These are phyloP conservation scores for Xylaria palmicola DNA, from an alignment of 495 filamentous ascomycete genomes.

Conservation along the genomic window DNA sequence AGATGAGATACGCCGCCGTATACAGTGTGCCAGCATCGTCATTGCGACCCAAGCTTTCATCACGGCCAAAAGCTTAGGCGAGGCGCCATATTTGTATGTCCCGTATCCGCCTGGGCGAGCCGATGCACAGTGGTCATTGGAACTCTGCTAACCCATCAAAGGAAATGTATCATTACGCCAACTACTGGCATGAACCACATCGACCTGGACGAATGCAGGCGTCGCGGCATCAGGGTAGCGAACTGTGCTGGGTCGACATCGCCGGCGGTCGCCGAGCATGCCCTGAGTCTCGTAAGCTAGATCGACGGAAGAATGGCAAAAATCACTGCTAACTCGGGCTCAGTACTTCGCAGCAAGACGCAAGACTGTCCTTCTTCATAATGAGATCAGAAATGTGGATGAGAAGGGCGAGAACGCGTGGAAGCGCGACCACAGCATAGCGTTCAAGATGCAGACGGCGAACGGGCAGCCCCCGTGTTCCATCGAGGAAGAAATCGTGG, in stretches of 20 bases:
- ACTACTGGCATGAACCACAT: slow-evolving; percentile 49
- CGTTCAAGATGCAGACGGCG: slow-evolving; percentile 14
- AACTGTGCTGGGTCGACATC: slow-evolving; percentile 47
- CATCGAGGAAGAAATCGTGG: slow-evolving; percentile 40
- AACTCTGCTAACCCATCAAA: not conserved
- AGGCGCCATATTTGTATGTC: slow-evolving; percentile 29
- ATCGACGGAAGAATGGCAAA: not conserved
- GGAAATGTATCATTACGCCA: slow-evolving; percentile 27
- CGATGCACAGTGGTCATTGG: not conserved
- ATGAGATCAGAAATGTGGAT: slow-evolving; percentile 29
- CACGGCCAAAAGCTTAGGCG: slow-evolving; percentile 32
- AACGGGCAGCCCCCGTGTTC: slow-evolving; percentile 29
- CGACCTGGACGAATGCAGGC: slow-evolving; percentile 41
- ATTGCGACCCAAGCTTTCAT: slow-evolving; percentile 37
- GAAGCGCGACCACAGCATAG: slow-evolving; percentile 13
- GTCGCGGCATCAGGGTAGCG: slow-evolving; percentile 41
- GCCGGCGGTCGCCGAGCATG: slow-evolving; percentile 52
- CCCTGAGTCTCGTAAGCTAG: slow-evolving; percentile 39
- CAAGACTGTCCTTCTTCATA: slow-evolving; percentile 40
- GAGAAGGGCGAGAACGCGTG: slow-evolving; percentile 33
- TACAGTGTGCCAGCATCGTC: slow-evolving; percentile 48
- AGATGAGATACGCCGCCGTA: slow-evolving; percentile 32
- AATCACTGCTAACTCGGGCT: not conserved
- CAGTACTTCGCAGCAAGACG: slow-evolving; percentile 52
- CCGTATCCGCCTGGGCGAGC: not conserved